These are phyloP conservation scores for Podochytrium sp. DNA, from an alignment of 192 early-diverging fungal genomes.

Conservation along the genomic window DNA sequence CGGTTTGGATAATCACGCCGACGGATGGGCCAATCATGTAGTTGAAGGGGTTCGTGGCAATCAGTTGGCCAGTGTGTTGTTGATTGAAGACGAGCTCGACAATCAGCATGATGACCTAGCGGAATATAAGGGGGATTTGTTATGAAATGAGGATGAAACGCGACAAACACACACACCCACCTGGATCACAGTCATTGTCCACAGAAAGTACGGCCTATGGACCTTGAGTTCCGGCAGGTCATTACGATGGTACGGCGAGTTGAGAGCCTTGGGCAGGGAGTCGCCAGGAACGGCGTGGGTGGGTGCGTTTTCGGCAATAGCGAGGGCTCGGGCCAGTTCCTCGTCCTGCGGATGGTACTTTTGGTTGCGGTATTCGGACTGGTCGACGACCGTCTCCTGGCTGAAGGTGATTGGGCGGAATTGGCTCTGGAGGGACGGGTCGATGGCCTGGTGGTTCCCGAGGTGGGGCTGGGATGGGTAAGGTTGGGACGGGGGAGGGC, in stretches of 20 bases:
- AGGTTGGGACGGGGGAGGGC: too few species aligned
- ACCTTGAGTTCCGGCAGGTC: constrained; percentile 45
- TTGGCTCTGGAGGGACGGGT: too few species aligned
- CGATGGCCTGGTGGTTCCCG: too few species aligned
- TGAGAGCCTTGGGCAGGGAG: constrained; percentile 23
- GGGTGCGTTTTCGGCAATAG: neutral
- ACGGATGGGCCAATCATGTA: constrained; percentile 80
- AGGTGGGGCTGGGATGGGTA: too few species aligned
- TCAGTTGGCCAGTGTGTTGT: constrained; percentile 59
- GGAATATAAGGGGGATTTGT: too few species aligned
- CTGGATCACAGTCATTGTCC: constrained; percentile 45
- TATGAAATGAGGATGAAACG: too few species aligned
- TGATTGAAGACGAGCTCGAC: constrained; percentile 50
- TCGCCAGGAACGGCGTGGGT: neutral
- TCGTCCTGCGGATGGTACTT: neutral
- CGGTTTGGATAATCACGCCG: constrained; percentile 66
- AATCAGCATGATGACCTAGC: constrained; percentile 37
- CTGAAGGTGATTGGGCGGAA: too few species aligned
- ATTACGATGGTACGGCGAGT: constrained; percentile 51
- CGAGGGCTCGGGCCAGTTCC: neutral
- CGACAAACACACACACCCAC: too few species aligned
- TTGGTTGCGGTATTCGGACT: too few species aligned
- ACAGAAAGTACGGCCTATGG: constrained; percentile 55
- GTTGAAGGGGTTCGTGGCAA: constrained; percentile 73
- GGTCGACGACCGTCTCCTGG: too few species aligned